Percentiles rank a stretch among this genome's conserved stretches.
Evolutionary conservation across 768 basidiomycete genomes (phyloP).

Genomic region (Termitomyces eurrhizus): DNA sequence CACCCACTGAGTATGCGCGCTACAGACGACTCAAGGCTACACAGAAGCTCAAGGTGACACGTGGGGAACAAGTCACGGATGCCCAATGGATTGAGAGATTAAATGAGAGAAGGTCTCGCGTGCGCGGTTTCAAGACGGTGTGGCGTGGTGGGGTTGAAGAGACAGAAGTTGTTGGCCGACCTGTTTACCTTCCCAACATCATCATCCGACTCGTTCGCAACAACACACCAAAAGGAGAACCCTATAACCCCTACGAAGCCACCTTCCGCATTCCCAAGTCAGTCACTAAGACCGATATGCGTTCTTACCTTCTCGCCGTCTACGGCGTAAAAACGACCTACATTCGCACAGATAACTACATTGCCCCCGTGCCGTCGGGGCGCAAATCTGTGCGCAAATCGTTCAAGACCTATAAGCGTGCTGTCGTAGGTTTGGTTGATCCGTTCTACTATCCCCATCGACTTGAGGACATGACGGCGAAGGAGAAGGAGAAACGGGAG

Average conservation of each 20-base stretch:
- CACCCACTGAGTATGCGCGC: conserved; percentile 59
- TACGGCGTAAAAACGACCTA: conserved; percentile 91
- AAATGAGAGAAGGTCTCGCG: conserved; percentile 55
- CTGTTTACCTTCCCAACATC: conserved; percentile 87
- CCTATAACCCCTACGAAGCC: conserved; percentile 94
- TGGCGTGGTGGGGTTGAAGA: conserved; percentile 34
- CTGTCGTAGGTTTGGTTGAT: conserved; percentile 85
- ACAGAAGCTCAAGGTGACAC: conserved; percentile 39
- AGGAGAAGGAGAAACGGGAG: conserved; percentile 51
- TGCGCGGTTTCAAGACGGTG: conserved; percentile 59
- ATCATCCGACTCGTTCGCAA: conserved; percentile 83
- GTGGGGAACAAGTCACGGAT: conserved; percentile 40
- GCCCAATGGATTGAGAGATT: conserved; percentile 56
- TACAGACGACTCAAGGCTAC: conserved; percentile 56
- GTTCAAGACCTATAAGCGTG: conserved; percentile 79
- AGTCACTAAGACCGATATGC: conserved; percentile 89
- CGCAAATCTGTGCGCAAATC: conserved; percentile 28
- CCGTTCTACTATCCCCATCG: conserved; percentile 92
- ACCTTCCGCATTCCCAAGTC: conserved; percentile 90
- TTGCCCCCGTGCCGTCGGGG: conserved; percentile 44
- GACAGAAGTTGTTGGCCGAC: conserved; percentile 67
- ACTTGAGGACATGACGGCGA: conserved; percentile 69
- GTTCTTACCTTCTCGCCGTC: conserved; percentile 77
- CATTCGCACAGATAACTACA: conserved; percentile 92
- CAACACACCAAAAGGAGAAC: conserved; percentile 63